These are phyloP conservation scores for Hibiscus tridactylites DNA, from an alignment of 345 rosid genomes.

Conservation along the genomic window DNA sequence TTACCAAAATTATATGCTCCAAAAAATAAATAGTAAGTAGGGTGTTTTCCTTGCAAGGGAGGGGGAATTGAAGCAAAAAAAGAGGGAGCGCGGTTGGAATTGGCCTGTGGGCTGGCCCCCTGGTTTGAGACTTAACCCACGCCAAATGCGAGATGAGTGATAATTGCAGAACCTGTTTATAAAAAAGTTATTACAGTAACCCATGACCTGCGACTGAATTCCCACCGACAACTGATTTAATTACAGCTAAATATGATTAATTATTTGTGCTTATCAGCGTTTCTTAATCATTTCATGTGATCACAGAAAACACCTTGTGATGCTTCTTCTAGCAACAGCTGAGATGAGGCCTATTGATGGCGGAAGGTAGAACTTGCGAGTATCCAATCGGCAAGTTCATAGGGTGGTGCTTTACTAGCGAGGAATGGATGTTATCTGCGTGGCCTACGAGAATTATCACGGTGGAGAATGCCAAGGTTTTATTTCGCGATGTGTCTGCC, in stretches of 20 bases:
- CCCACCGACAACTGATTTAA: constrained; percentile 1
- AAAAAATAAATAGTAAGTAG: too few relatives aligned
- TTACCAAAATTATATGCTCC: too few relatives aligned
- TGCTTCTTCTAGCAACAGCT: background rate
- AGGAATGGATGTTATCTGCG: too few relatives aligned
- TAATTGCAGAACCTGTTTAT: background rate
- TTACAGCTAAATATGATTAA: background rate
- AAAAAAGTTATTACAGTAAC: background rate
- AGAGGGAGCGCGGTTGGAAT: background rate
- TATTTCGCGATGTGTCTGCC: too few relatives aligned
- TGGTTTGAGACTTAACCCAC: background rate
- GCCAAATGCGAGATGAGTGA: background rate
- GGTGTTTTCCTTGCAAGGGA: background rate
- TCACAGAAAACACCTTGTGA: background rate
- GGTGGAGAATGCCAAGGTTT: too few relatives aligned
- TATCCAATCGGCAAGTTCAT: too few relatives aligned
- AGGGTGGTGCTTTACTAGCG: too few relatives aligned
- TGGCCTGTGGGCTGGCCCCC: background rate
- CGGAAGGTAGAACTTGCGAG: too few relatives aligned
- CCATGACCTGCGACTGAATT: background rate
- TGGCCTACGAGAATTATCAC: too few relatives aligned
- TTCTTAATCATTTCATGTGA: background rate
- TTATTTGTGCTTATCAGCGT: background rate
- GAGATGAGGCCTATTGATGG: too few relatives aligned
- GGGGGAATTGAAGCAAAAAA: too few relatives aligned